Evolutionary conservation across 164 flowering plant species (phyloP), one percentile per base, ranked within the genome.

Genomic region (Magnolia kwangsiensis): DNA sequence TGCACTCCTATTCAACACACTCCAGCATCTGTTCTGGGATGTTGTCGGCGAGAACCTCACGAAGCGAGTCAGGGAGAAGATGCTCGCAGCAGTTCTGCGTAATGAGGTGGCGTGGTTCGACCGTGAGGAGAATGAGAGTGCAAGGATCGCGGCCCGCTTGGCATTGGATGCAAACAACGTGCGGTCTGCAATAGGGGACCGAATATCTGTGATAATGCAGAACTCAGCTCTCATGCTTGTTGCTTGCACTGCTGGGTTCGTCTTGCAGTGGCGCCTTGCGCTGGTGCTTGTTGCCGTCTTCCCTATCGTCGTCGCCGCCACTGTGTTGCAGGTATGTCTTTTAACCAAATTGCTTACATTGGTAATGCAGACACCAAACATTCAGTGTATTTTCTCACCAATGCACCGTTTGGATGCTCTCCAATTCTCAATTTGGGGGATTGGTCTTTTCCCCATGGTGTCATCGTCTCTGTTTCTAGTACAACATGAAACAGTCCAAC

Each of bases 51-150:
- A 96, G 82, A 96, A 96, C 79, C 86, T 96, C 5, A 96, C 97
- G 0, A 92, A 89, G 76, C 79, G 99, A 7, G 99, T 96, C 65
- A 84, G 99, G 76, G 97, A 94, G 83, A 91, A 89, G 79, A 96
- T 96, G 99, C 78, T 94, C 78, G 84, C 88, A 4, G 94, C 98
- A 0, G 94, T 96, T 50, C 79, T 96, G 77, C 88, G 88, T 76
- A 96, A 94, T 76, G 99, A 96, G 83, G 86, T 92, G 87, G 96
- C 94, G 23, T 96, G 99, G 99, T 96, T 94, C 76, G 99, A 96
- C 80, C 90, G 83, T 77, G 99, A 96, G 81, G 99, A 94, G 84
- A 92, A 96, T 68, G 95, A 90, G 86, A 94, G 98, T 80, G 93
- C 90, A 19, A 84, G 95, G 77, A 79, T 96, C 50, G 91, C 99